Base-by-base conservation (phyloP, 352 stramenopile genomes). In the Chrysophaeum taylorii region DNA sequence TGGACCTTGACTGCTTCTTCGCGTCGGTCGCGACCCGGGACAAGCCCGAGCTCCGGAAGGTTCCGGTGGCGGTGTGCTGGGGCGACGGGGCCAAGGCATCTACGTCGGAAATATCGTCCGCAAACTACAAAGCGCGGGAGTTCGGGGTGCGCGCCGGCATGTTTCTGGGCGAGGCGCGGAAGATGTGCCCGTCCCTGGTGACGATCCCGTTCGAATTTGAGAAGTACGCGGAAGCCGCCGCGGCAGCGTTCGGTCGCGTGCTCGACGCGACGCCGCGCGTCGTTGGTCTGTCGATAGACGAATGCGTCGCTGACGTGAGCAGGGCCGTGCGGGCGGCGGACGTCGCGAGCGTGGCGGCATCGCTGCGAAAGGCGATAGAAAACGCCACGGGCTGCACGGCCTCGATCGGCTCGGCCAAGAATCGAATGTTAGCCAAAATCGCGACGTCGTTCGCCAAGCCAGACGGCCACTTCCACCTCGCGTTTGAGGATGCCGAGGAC, bases 1-100 rank as follows among this genome's bases (percentile, higher is more conserved):
- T 95, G 0, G 89, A 95, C 72, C 93, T 95, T 86, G 89, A 95
- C 72, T 92, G 84, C 43, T 95, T 94, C 75, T 95, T 95, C 50
- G 89, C 57, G 33, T 83, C 83, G 0, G 87, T 95, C 0, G 83
- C 84, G 16, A 71, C 91, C 21, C 54, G 64, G 27, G 79, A 81
- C 7, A 75, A 77, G 7, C 82, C 85, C 29, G 57, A 78, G 66
- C 64, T 80, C n/a, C 21, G 18, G 23, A 36, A 54, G 0, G 53
- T 83, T 0, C 84, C 89, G 0, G 80, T 94, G n/a, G 86, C 87
- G 2, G 85, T 94, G 0, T 84, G 84, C 18, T 84, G 84, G 14
- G 72, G 52, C 14, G 1, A 41, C 18, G 39, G 16, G 7, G 15
- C 9, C 18, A 43, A 35, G 2, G 25, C 2, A 2, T 66, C 57